Evolutionary conservation across 805 yeast genomes (phyloP), one percentile per base, ranked within the genome.

Genomic region (Starmerella floricola): DNA sequence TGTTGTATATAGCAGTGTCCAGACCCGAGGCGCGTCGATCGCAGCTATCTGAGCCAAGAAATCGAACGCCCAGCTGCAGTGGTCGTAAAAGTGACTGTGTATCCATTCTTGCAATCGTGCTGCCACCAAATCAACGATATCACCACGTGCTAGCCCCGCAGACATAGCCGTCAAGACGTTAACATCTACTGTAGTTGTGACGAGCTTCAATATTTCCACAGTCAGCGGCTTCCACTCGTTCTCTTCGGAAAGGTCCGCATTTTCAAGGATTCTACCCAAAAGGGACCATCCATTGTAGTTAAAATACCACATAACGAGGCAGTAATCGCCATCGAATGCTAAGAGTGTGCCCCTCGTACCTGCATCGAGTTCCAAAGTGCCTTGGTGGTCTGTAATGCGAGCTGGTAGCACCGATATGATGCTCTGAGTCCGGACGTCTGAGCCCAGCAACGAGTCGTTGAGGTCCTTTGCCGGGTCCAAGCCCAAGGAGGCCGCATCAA

Each of bases 261-360:
- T 79, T 50, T 81, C 86, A 26, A 87, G 59, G 0, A 82, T 63
- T 53, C 94, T 70, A 1, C 96, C 96, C 15, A 88, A 53, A 21
- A 81, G 61, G 0, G 94, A 72, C 94, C 96, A 86, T 1, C 96
- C 96, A 55, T 78, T 82, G 57, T 78, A 85, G 3, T 70, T 68
- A 56, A 79, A 74, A 21, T 78, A 62, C 62, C 91, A 86, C 18
- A 84, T 70, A 3, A 81, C 80, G 8, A 63, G 51, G 21, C 48
- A 43, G 15, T 47, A 44, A 6, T 62, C 56, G 20, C 61, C 54
- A 12, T 63, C 60, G 2, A 63, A 55, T 3, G 73, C 66, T 8
- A 87, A 60, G 3, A 83, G 60, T 50, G 79, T 78, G 2, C 88
- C 96, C 42, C 67, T 72, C 0, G 94, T 81, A 2, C 78, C 77